Conservation (phyloP, 805 yeast species). For the Zygosaccharomyces bisporus region DNA sequence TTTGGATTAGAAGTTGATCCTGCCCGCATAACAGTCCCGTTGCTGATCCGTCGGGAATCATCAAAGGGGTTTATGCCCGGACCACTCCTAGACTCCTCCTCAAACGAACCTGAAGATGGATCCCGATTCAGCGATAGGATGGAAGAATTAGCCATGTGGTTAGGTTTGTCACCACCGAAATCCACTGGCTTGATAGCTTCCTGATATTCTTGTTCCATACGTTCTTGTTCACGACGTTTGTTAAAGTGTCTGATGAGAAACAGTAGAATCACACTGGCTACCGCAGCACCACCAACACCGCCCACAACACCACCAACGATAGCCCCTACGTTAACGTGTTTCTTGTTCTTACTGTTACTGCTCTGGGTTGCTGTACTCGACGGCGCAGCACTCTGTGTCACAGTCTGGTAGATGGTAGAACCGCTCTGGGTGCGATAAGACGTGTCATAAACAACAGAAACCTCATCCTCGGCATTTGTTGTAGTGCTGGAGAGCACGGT, state of each 20-base stretch:
- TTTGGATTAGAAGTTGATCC: slow-evolving; percentile 58
- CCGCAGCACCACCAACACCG: slow-evolving; percentile 46
- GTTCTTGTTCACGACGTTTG: slow-evolving; percentile 42
- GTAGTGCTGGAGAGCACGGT: slow-evolving; percentile 15
- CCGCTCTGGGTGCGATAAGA: slow-evolving; percentile 31
- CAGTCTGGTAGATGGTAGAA: slow-evolving; percentile 29
- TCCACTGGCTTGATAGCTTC: slow-evolving; percentile 51
- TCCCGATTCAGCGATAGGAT: slow-evolving; percentile 13
- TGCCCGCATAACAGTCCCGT: slow-evolving; percentile 84
- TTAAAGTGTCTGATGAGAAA: slow-evolving; percentile 38
- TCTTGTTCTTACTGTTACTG: slow-evolving; percentile 11
- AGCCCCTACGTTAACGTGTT: slow-evolving; percentile 44
- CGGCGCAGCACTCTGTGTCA: slow-evolving; percentile 18
- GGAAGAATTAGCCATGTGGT: slow-evolving; percentile 8
- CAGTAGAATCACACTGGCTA: slow-evolving; percentile 40
- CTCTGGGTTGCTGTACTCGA: slow-evolving; percentile 10
- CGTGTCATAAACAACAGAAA: slow-evolving; percentile 25
- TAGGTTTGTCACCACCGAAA: slow-evolving; percentile 17
- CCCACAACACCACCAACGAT: slow-evolving; percentile 64
- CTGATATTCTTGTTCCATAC: slow-evolving; percentile 55
- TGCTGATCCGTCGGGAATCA: slow-evolving; percentile 78
- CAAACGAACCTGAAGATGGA: slow-evolving; percentile 16
- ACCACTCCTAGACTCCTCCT: slow-evolving; percentile 9
- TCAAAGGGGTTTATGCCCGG: slow-evolving; percentile 54
- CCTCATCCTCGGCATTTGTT: slow-evolving; percentile 3